Base-by-base conservation (phyloP, 2,329 filamentous ascomycete species). In the Dactylonectria macrodidyma region DNA sequence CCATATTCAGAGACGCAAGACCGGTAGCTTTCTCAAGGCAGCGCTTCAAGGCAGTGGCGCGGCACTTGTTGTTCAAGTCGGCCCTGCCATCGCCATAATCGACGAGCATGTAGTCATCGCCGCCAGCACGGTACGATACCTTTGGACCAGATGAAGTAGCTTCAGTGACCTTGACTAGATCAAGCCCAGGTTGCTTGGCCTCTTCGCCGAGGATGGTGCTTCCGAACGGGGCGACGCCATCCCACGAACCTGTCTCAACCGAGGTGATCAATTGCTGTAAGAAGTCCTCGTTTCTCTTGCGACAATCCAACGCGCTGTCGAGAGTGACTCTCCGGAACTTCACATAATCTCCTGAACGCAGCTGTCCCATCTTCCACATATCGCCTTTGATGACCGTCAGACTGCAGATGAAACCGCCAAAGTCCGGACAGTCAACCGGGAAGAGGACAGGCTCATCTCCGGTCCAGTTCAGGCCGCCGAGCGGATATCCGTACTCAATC, bases 31-130 rank as follows among this genome's bases (percentile, higher is more conserved):
- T 62, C 16, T 66, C 61, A 2, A 70, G 62, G 5, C 73, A 59
- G 11, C 65, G 64, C 33, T 67, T 67, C 8, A 67, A 22, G 5
- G 65, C 65, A 1, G 65, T 67, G 3, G 73, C 70, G 8, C 71
- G 71, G 1, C 67, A 65, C 81, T 76, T 89, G 84, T 75, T 90
- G 88, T 64, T 59, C 8, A 90, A 79, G 66, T 90, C 83, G 67
- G 89, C 88, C 1, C 81, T 78, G 19, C 88, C 87, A 38, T 86
- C 79, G 24, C 88, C 88, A 65, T 89, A 90, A 67, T 90, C 88
- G 12, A 90, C 81, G 9, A 91, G 78, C 3, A 90, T 71, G 66
- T 87, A 87, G 61, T 89, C 86, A 60, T 86, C 84, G 24, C 81
- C 83, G 54, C 82, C 82, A 69, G 81, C 80, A 62, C 81, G 77